Evolutionary conservation across 345 rosid genomes (phyloP).

Genomic region (Raphanus sativus): DNA sequence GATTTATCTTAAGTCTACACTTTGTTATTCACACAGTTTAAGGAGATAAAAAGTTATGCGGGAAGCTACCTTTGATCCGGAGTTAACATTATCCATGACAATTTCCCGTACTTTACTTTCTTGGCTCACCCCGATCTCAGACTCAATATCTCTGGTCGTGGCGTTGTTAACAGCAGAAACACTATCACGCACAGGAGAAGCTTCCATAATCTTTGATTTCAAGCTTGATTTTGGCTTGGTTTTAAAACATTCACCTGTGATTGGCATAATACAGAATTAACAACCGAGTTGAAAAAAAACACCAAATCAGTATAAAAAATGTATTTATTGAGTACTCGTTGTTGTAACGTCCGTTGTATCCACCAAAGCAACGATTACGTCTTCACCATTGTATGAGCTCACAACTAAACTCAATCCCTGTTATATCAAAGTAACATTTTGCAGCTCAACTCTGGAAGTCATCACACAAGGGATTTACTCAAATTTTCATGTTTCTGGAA

Average conservation of each 20-base stretch:
- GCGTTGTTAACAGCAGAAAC: conserved; percentile 65
- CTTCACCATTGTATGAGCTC: conserved; percentile 70
- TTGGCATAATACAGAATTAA: conserved; percentile 11
- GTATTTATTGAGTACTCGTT: conserved; percentile 50
- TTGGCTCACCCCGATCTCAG: conserved; percentile 63
- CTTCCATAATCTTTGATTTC: conserved; percentile 60
- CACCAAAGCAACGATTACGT: conserved; percentile 81
- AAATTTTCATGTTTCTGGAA: background rate
- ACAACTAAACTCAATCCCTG: conserved; percentile 91
- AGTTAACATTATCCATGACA: conserved; percentile 58
- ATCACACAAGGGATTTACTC: conserved; percentile 13
- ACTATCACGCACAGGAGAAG: conserved; percentile 58
- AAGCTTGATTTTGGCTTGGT: conserved; percentile 86
- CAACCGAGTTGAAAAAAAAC: background rate
- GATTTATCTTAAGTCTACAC: too few relatives aligned
- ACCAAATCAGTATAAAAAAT: background rate
- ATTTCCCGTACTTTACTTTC: conserved; percentile 82
- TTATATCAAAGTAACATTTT: conserved; percentile 28
- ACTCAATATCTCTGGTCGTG: conserved; percentile 72
- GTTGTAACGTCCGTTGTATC: conserved; percentile 87
- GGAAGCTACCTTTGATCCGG: conserved; percentile 46
- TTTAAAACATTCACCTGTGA: conserved; percentile 72
- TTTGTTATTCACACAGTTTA: background rate
- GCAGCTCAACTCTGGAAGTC: background rate
- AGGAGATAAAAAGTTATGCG: background rate